Evolutionary conservation across 805 yeast species (phyloP).

Genomic region (Ogataea pilisensis): DNA sequence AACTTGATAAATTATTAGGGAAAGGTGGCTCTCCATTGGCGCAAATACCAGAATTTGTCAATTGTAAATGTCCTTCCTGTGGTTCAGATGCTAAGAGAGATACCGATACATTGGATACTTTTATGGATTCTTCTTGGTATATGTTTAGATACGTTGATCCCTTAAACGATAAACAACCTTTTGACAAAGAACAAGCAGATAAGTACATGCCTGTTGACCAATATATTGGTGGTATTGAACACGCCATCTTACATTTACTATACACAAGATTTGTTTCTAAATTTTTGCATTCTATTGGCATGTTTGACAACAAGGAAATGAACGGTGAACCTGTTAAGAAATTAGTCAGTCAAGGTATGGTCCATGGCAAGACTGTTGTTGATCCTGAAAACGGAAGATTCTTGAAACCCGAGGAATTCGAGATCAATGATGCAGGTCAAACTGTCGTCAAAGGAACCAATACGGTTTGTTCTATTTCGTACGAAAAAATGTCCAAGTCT

Average conservation of each 20-base stretch:
- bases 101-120: slow-evolving; percentile 98
- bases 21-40: slow-evolving; percentile 68
- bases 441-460: slow-evolving; percentile 51
- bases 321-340: slow-evolving; percentile 78
- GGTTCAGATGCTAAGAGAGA: slow-evolving; percentile 72
- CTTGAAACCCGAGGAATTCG: slow-evolving; percentile 74
- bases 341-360: slow-evolving; percentile 96
- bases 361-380: slow-evolving; percentile 79
- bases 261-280: slow-evolving; percentile 85
- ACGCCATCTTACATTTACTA: slow-evolving; percentile 86
- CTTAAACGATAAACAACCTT: slow-evolving; percentile 51
- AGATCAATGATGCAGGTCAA: slow-evolving; percentile 32
- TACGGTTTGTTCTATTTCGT: slow-evolving; percentile 49
- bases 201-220: slow-evolving; percentile 76
- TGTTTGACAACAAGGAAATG: slow-evolving; percentile 57
- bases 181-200: slow-evolving; percentile 46
- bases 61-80: slow-evolving; percentile 80
- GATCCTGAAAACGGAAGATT: slow-evolving; percentile 73
- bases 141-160: slow-evolving; percentile 81
- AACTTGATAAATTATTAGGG: slow-evolving; percentile 37
- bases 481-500: slow-evolving; percentile 95
- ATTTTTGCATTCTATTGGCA: slow-evolving; percentile 61
- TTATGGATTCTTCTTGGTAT: slow-evolving; percentile 98
- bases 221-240: slow-evolving; percentile 94
- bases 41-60: slow-evolving; percentile 60